phyloP scores from a whole-genome alignment of 2,329 filamentous ascomycete genomes.

The Cadophora sp. region DNA sequence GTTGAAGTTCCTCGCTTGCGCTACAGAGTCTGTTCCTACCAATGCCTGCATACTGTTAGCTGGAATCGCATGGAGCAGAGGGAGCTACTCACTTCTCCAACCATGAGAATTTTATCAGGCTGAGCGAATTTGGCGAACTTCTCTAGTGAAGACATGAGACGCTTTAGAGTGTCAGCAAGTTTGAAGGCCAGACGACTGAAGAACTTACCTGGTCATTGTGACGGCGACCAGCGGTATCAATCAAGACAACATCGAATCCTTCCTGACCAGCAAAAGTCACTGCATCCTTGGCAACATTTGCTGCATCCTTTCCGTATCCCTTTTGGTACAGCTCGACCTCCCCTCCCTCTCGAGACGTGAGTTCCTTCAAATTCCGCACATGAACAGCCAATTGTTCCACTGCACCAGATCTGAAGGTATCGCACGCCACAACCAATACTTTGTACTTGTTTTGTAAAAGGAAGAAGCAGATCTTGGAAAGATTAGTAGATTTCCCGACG shows the following conservation, averaged over 20 bases:
- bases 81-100: conserved; percentile 59
- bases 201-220: conserved; percentile 80
- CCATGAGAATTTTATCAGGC: conserved; percentile 99
- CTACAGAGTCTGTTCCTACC: conserved; percentile 93
- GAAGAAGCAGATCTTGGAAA: conserved; percentile 98
- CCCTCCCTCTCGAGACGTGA: conserved; percentile 83
- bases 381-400: conserved; percentile 97
- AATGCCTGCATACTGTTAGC: conserved; percentile 63
- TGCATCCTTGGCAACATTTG: conserved; percentile 92
- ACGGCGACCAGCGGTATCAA: conserved; percentile 92
- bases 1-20: conserved; percentile 96
- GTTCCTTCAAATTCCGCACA: conserved; percentile 89
- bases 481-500: conserved; percentile 96
- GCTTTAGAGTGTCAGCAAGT: conserved; percentile 44
- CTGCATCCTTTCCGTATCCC: conserved; percentile 97
- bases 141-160: conserved; percentile 94
- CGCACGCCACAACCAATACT: conserved; percentile 90
- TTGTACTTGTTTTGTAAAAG: conserved; percentile 96
- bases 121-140: conserved; percentile 97
- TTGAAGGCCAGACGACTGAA: not conserved
- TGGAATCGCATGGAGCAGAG: not conserved
- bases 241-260: conserved; percentile 90
- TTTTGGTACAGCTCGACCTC: conserved; percentile 93
- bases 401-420: conserved; percentile 96
- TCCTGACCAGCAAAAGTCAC: conserved; percentile 79